These are phyloP conservation scores for Yamadazyma phyllophila DNA, from an alignment of 805 yeast genomes.

Conservation along the genomic window DNA sequence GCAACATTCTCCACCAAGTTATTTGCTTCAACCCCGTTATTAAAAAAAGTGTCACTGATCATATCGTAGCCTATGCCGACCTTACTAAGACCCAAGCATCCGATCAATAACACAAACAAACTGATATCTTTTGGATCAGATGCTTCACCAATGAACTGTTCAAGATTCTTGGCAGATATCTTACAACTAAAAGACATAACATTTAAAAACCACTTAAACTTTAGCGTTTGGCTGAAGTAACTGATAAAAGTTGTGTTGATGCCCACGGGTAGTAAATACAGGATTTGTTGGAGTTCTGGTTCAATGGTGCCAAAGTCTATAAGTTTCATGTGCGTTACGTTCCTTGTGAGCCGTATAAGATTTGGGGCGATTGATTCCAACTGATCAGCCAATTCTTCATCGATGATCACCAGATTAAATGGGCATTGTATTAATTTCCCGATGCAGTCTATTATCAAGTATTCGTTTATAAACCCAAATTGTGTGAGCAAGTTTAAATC, in stretches of 20 bases:
- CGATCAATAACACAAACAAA: constrained; percentile 11
- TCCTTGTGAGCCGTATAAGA: neutral
- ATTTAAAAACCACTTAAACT: constrained; percentile 14
- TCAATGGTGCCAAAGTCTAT: constrained; percentile 2
- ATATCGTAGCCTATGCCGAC: constrained; percentile 15
- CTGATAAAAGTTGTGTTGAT: constrained; percentile 8
- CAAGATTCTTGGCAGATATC: constrained; percentile 5
- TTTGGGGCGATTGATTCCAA: neutral
- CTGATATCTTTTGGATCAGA: constrained; percentile 5
- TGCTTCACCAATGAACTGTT: neutral
- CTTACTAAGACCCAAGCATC: constrained; percentile 8
- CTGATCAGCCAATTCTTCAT: neutral
- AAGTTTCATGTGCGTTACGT: neutral
- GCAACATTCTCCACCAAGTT: neutral
- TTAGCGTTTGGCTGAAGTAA: constrained; percentile 10
- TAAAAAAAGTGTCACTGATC: constrained; percentile 9
- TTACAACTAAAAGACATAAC: constrained; percentile 12
- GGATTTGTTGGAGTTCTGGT: constrained; percentile 4
- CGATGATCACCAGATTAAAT: constrained; percentile 4
- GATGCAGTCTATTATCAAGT: constrained; percentile 1
- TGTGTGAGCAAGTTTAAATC: neutral
- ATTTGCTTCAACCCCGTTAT: neutral
- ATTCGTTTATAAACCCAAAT: constrained; percentile 11
- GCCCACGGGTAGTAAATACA: constrained; percentile 8
- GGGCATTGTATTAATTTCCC: constrained; percentile 9